Evolutionary conservation across 1,139 yeast species (phyloP), one percentile per base, ranked within the genome.

Genomic region (Yamadazyma kanchanaburiensis): DNA sequence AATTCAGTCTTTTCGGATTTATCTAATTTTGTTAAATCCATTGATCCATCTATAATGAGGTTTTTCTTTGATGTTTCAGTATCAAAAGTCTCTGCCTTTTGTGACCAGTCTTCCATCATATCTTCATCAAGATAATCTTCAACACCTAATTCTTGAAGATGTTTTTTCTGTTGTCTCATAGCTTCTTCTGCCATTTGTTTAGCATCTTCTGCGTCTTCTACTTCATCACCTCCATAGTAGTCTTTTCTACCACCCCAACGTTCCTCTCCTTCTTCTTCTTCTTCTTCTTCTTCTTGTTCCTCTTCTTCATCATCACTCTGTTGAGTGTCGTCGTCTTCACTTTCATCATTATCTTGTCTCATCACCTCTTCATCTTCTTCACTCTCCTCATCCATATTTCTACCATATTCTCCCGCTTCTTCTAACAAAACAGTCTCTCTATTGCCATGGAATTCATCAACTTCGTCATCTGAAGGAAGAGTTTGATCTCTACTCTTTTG

Each of bases 141-240:
- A 72, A 84, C 79, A 27, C 77, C 79, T 45, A 91, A 67, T 31
- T 85, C 95, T 42, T 78, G 77, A 39, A 89, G 61, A 50, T 89
- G 95, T 53, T 80, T 78, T 62, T 82, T 84, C 58, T 89, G 97
- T 42, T 87, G 80, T 51, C 88, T 77, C 34, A 86, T 51, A 1
- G 97, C 97, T 59, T 91, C 97, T 44, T 80, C 80, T 34, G 94
- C 91, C 62, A 88, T 82, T 38, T 76, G 79, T 38, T 76, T 79
- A 5, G 86, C 85, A 27, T 79, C 83, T 37, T 82, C 95, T 23
- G 80, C 87, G 39, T 83, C 87, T 35, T 72, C 77, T 24, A 58
- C 71, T 18, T 82, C 89, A 21, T 94, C 96, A 34, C 94, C 95
- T 30, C 80, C 81, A 47, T 76, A 91, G 55, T 87, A 89, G 45